phyloP scores from a whole-genome alignment of 1,139 yeast genomes.

The Geotrichum cucujoidarum region DNA sequence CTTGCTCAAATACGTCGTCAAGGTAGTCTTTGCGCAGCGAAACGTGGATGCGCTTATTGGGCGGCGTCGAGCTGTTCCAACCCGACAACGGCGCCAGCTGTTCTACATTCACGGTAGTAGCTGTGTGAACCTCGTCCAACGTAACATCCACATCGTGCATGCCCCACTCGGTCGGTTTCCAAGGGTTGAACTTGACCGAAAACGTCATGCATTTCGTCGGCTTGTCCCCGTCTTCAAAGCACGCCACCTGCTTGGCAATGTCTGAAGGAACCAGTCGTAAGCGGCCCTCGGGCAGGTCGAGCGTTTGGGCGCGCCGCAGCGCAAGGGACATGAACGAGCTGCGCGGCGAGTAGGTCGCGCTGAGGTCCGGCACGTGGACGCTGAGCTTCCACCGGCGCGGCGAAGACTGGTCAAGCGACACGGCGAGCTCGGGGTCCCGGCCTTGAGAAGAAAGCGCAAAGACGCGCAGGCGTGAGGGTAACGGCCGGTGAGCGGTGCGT shows the following conservation, averaged over 20 bases:
- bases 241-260: constrained; percentile 1
- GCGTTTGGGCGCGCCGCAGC: constrained; percentile 10
- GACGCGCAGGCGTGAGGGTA: not conserved
- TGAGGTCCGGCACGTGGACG: constrained; percentile 18
- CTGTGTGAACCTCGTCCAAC: constrained; percentile 12
- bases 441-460: constrained; percentile 7
- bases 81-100: constrained; percentile 9
- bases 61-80: constrained; percentile 3
- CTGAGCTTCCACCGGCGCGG: constrained; percentile 5
- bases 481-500: no score
- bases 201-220: constrained; percentile 22
- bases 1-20: constrained; percentile 13
- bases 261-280: constrained; percentile 10
- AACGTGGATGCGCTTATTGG: constrained; percentile 7
- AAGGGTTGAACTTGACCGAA: constrained; percentile 19
- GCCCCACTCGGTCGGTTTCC: constrained; percentile 19
- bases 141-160: constrained; percentile 15
- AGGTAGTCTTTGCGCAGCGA: constrained; percentile 9
- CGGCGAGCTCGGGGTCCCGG: constrained; percentile 10
- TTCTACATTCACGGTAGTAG: constrained; percentile 5
- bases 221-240: constrained; percentile 9
- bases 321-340: constrained; percentile 14
- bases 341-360: constrained; percentile 12
- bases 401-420: constrained; percentile 16
- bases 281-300: constrained; percentile 16